Base-by-base conservation (phyloP, 257 asterid species). In the Misopates orontium region DNA sequence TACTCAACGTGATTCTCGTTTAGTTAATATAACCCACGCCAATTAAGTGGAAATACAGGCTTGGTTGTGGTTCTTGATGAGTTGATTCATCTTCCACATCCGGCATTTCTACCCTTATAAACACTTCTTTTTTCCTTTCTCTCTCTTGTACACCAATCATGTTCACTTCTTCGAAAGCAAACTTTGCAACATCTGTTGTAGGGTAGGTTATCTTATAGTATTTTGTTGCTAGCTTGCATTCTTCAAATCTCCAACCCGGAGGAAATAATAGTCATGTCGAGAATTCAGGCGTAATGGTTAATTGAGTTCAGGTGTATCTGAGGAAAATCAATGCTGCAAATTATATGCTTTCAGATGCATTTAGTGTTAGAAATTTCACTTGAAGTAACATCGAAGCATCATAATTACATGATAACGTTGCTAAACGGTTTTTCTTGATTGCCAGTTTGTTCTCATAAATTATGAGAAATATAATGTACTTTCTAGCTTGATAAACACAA, bases 261-360 rank as follows among this genome's bases (percentile, higher is more conserved):
- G n/a, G 47, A 47, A 5, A 13, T 31, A 21, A 58, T 28, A 11
- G 49, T 19, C 23, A 9, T 58, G 17, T 18, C 18, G 15, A 31
- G 63, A 28, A n/a, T 58, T 41, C 48, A 57, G n/a, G 23, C 11
- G 47, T 17, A 36, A 10, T 42, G 48, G 20, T 18, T 31, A 58
- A 44, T 58, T 32, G 47, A 42, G 31, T 57, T 57, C 11, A 13
- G 64, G 53, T 39, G 44, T 63, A 20, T 45, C 39, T 8, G 75
- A 54, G 31, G n/a, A n/a, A n/a, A 42, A 21, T 53, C 40, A 56
- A 54, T 28, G 24, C 19, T 15, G 49, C 20, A 44, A 31, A 45
- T 31, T 39, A 44, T 62, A 20, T 45, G 51, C 40, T 70, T 16
- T 20, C 9, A 23, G 61, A 23, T 5, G 42, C 36, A 19, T 56